These are phyloP conservation scores for Diaporthe vaccinii DNA, from an alignment of 2,329 filamentous ascomycete species.

Conservation along the genomic window DNA sequence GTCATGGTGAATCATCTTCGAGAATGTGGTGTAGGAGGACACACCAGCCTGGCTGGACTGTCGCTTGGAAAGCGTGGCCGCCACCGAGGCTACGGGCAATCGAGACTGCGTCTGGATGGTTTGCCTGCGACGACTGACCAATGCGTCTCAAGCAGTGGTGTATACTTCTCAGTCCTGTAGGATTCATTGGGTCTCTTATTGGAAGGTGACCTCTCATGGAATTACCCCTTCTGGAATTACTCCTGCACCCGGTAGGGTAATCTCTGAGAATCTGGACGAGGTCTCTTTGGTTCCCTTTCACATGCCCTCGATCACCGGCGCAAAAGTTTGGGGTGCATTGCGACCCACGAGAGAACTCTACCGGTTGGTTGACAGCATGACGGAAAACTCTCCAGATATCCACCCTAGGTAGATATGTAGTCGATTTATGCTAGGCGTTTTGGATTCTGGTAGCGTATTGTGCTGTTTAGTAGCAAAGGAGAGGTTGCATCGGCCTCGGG, in stretches of 20 bases:
- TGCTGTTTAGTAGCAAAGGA: not conserved
- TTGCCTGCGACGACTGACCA: not conserved
- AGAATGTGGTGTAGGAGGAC: not conserved
- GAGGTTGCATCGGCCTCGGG: slow-evolving; percentile 16
- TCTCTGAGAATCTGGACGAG: not conserved
- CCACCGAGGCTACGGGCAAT: not conserved
- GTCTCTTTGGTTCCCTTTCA: not conserved
- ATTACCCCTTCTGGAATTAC: not conserved
- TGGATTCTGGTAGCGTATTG: not conserved
- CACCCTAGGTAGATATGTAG: not conserved
- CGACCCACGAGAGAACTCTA: not conserved
- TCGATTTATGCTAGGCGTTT: not conserved
- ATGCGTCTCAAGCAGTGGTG: no score
- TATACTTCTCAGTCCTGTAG: not conserved
- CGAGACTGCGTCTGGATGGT: not conserved
- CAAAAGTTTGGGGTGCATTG: not conserved
- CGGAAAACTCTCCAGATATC: not conserved
- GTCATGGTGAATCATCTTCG: not conserved
- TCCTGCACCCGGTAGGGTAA: not conserved
- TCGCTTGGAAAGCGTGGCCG: not conserved
- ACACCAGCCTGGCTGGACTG: not conserved
- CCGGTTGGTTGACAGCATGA: not conserved
- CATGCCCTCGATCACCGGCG: not conserved
- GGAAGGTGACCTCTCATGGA: not conserved
- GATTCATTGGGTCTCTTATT: not conserved